These are phyloP conservation scores for Pseudevernia furfuracea DNA, from an alignment of 495 filamentous ascomycete species.

Conservation along the genomic window DNA sequence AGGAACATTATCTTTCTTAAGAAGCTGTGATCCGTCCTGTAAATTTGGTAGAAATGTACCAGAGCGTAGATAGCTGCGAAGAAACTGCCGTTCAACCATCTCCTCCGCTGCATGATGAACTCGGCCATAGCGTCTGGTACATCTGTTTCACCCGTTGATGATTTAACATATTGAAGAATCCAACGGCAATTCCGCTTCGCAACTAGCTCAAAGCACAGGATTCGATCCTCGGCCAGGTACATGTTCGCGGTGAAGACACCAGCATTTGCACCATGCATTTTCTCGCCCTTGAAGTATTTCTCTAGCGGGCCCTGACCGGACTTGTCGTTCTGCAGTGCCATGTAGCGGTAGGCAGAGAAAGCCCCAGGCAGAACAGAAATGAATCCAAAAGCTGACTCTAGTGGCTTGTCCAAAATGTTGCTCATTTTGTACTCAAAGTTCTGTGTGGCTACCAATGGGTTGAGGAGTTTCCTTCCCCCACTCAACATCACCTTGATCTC, in stretches of 20 bases:
- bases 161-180: slow-evolving; percentile 97
- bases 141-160: slow-evolving; percentile 90
- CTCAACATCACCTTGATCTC: slow-evolving; percentile 99
- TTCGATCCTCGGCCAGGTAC: slow-evolving; percentile 99
- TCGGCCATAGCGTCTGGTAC: slow-evolving; percentile 94
- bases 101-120: slow-evolving; percentile 88
- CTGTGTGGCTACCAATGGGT: slow-evolving; percentile 90
- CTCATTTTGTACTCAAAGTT: slow-evolving; percentile 99
- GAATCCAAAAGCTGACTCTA: slow-evolving; percentile 97
- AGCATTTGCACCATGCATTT: slow-evolving; percentile 90
- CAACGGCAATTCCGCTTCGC: slow-evolving; percentile 94
- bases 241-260: slow-evolving; percentile 99
- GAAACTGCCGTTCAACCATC: slow-evolving; percentile 98
- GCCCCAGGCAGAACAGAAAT: slow-evolving; percentile 95
- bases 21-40: slow-evolving; percentile 82
- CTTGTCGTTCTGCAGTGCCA: slow-evolving; percentile 94
- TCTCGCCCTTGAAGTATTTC: slow-evolving; percentile 96
- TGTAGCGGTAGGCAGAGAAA: slow-evolving; percentile 92
- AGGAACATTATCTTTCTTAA: slow-evolving; percentile 82
- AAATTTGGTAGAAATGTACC: slow-evolving; percentile 89
- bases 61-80: slow-evolving; percentile 96
- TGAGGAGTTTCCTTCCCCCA: slow-evolving; percentile 83
- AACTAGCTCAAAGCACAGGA: slow-evolving; percentile 97
- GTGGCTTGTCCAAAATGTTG: slow-evolving; percentile 96
- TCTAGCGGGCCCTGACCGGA: slow-evolving; percentile 85